Conservation (phyloP, 495 filamentous ascomycete genomes). For the Antarctomyces pellizariae region DNA sequence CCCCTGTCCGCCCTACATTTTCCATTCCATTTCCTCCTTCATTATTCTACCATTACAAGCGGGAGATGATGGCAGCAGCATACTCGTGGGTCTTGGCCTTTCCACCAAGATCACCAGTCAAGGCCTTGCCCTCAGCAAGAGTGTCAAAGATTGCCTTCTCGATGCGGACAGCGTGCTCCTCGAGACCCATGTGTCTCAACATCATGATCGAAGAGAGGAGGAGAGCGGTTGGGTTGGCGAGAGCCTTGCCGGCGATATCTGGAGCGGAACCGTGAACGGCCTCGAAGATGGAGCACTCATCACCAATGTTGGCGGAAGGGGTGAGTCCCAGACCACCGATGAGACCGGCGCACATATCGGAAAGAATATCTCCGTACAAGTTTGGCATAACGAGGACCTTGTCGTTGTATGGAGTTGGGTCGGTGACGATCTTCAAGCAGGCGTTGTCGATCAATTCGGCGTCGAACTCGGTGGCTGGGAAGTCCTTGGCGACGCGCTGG, state of each 20-base stretch:
- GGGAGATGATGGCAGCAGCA: slow-evolving; percentile 70
- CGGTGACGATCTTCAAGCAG: slow-evolving; percentile 91
- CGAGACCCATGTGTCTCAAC: slow-evolving; percentile 92
- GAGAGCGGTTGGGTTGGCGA: slow-evolving; percentile 88
- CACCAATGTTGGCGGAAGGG: slow-evolving; percentile 94
- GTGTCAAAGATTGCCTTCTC: slow-evolving; percentile 88
- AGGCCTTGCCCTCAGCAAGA: slow-evolving; percentile 78
- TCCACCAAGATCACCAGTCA: slow-evolving; percentile 89
- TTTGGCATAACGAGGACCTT: slow-evolving; percentile 99
- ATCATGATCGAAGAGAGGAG: slow-evolving; percentile 92
- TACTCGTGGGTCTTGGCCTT: slow-evolving; percentile 86
- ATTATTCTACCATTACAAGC: no score
- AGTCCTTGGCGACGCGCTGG: slow-evolving; percentile 70
- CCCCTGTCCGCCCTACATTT: no score
- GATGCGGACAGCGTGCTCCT: slow-evolving; percentile 64
- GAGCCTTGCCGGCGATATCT: slow-evolving; percentile 86
- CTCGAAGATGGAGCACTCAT: slow-evolving; percentile 98
- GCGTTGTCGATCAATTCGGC: slow-evolving; percentile 96
- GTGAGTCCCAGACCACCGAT: slow-evolving; percentile 95
- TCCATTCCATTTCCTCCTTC: no score
- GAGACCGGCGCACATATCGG: slow-evolving; percentile 96
- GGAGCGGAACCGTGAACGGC: slow-evolving; percentile 95
- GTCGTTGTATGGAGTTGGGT: slow-evolving; percentile 89
- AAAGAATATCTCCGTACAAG: slow-evolving; percentile 96
- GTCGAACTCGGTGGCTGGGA: slow-evolving; percentile 83